These are phyloP conservation scores for Puccinellia tenuiflora DNA, from an alignment of 176 grass and related monocot genomes.

Conservation along the genomic window DNA sequence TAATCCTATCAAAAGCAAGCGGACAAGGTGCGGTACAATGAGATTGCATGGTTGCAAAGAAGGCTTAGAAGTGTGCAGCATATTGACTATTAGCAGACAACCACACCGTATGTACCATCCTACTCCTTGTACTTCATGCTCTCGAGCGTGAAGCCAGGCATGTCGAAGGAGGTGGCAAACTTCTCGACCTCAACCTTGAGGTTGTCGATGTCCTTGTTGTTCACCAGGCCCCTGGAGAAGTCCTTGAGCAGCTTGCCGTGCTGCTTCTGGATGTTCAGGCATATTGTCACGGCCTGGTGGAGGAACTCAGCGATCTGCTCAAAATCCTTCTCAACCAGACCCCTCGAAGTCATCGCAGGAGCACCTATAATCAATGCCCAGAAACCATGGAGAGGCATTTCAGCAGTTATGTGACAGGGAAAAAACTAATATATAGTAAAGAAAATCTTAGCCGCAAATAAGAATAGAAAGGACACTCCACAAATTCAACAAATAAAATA, in stretches of 20 bases:
- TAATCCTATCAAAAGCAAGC: too few species aligned
- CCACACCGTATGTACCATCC: not conserved
- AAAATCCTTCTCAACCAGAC: conserved; percentile 77
- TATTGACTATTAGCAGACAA: not conserved
- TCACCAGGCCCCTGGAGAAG: conserved; percentile 54
- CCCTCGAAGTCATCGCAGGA: conserved; percentile 91
- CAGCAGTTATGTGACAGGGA: not conserved
- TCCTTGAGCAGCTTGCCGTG: conserved; percentile 54
- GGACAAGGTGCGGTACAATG: too few species aligned
- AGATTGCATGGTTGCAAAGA: too few species aligned
- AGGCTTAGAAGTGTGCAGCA: too few species aligned
- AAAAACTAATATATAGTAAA: not conserved
- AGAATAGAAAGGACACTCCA: not conserved
- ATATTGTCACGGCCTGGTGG: conserved; percentile 55
- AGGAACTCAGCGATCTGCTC: conserved; percentile 66
- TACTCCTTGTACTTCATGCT: conserved; percentile 86
- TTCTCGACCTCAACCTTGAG: conserved; percentile 63
- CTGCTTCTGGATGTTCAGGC: conserved; percentile 60
- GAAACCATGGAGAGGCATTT: not conserved
- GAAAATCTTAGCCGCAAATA: not conserved
- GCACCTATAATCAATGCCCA: conserved; percentile 39
- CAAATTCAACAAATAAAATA: not conserved
- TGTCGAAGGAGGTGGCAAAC: conserved; percentile 62
- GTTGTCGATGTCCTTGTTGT: conserved; percentile 53
- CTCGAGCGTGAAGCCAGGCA: conserved; percentile 71